Percentiles rank a stretch among this genome's conserved stretches.
Conservation (phyloP, 2,329 filamentous ascomycete species). For the Salinomyces thailandicus region DNA sequence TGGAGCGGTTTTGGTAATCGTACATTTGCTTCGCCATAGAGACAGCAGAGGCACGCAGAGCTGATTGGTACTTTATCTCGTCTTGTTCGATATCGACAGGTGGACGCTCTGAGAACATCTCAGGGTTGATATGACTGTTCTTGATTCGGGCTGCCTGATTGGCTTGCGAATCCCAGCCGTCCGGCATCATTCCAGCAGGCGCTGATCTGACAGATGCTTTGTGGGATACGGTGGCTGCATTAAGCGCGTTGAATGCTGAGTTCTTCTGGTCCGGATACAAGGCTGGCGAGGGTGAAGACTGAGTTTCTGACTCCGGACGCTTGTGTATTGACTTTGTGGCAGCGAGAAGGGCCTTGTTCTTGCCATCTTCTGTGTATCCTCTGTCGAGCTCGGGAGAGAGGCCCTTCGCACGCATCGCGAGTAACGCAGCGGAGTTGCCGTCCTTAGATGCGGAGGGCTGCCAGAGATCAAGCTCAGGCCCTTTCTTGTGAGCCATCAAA, state of each 20-base stretch:
- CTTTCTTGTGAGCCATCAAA: conserved; percentile 50
- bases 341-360: conserved; percentile 58
- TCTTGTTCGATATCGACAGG: conserved; percentile 62
- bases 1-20: conserved; percentile 42
- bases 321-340: conserved; percentile 65
- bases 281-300: conserved; percentile 31
- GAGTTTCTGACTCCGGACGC: conserved; percentile 51
- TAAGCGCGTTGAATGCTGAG: conserved; percentile 57
- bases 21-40: conserved; percentile 90
- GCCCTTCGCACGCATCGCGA: conserved; percentile 50
- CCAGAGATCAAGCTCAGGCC: conserved; percentile 43
- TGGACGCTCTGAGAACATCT: conserved; percentile 69
- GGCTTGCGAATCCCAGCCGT: conserved; percentile 36
- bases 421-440: conserved; percentile 59
- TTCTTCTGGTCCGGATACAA: conserved; percentile 48
- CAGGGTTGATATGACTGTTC: conserved; percentile 57
- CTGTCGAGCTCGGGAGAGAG: conserved; percentile 37
- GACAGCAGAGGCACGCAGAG: conserved; percentile 69
- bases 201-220: conserved; percentile 29
- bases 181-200: too few species aligned
- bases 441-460: conserved; percentile 38
- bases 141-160: conserved; percentile 53
- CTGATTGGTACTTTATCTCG: conserved; percentile 61
- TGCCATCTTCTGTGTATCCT: conserved; percentile 41
- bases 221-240: conserved; percentile 60